Percentiles rank a stretch among this genome's conserved stretches.
These are phyloP conservation scores for Fusarium burgessii DNA, from an alignment of 2,329 filamentous ascomycete species.

Conservation along the genomic window DNA sequence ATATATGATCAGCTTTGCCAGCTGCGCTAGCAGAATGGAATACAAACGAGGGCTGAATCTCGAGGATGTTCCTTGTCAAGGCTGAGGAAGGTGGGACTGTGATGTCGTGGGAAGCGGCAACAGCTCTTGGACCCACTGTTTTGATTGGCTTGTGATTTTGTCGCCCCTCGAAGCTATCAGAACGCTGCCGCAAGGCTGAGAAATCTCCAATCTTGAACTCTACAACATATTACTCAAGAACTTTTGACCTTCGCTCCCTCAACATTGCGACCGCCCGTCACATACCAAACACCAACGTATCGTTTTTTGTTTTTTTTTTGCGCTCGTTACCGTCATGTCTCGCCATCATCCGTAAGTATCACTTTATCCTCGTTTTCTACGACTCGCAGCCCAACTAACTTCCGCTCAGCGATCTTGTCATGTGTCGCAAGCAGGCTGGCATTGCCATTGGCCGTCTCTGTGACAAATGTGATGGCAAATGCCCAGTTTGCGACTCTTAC, in stretches of 20 bases:
- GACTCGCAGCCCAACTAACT: conserved; percentile 43
- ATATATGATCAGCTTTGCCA: not conserved
- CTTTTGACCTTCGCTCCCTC: conserved; percentile 9
- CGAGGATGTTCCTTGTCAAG: conserved; percentile 41
- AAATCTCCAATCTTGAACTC: conserved; percentile 50
- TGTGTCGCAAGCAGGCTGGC: conserved; percentile 98
- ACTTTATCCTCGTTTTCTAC: not conserved
- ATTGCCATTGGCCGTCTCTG: conserved; percentile 98
- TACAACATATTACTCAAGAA: conserved; percentile 25
- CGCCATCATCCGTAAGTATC: conserved; percentile 87
- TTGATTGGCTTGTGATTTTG: conserved; percentile 40
- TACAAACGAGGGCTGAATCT: conserved; percentile 1
- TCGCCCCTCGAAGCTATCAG: conserved; percentile 39
- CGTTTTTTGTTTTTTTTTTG: not conserved
- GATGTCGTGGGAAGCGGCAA: conserved; percentile 24
- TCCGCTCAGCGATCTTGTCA: conserved; percentile 83
- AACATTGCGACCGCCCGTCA: conserved; percentile 6
- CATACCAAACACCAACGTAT: not conserved
- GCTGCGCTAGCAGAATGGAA: not conserved
- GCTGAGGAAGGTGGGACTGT: conserved; percentile 47
- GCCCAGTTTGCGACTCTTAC: conserved; percentile 98
- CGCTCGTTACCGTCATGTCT: conserved; percentile 72
- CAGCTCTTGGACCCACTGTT: conserved; percentile 31
- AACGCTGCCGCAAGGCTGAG: conserved; percentile 59
- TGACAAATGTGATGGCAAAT: conserved; percentile 99